Base-by-base conservation (phyloP, 1,284 basidiomycete species). In the Entoloma clypeatum region DNA sequence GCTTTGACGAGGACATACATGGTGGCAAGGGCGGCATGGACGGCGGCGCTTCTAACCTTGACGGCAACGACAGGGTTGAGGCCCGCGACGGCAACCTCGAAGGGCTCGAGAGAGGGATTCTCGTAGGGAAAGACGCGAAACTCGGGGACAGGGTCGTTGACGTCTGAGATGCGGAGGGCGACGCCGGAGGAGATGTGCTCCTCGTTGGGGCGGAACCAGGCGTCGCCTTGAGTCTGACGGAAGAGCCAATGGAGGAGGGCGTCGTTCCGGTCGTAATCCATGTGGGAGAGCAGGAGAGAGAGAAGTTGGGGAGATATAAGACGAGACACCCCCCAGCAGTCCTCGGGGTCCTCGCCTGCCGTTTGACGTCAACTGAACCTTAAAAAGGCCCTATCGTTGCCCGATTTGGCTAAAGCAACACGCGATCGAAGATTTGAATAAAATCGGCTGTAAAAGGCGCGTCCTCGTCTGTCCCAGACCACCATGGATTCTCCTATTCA, bases 1-100 rank as follows among this genome's bases (percentile, higher is more conserved):
- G 7, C 13, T 17, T 26, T 3, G 16, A 8, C 11, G 7, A 17
- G 23, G n/a, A 39, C 37, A 32, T 57, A 81, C 81, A 79, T 69
- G 59, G 83, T 77, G 19, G 80, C 76, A 36, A 88, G 70, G 22
- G 89, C 86, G 35, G 87, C 89, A 49, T 90, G 85, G 0, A 90
- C 86, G 3, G 87, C 83, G 4, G 86, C 86, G 43, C 77, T 83
- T 26, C 88, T 75, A 38, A 91, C 75, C 58, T 90, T 90, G 56
- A 92, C 78, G 2, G 87, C 88, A 26, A 90, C 86, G 53, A 84
- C 77, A 5, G 86, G 83, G 59, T 90, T 90, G 50, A 92, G 69
- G 1, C 75, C 75, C 3, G 75, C 67, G 26, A 92, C 74, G 11
- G 86, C 86, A 0, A 74, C 68, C 66, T 88, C 81, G 57, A 86